These are phyloP conservation scores for Jatropha multifida DNA, from an alignment of 441 rosid genomes.

Conservation along the genomic window DNA sequence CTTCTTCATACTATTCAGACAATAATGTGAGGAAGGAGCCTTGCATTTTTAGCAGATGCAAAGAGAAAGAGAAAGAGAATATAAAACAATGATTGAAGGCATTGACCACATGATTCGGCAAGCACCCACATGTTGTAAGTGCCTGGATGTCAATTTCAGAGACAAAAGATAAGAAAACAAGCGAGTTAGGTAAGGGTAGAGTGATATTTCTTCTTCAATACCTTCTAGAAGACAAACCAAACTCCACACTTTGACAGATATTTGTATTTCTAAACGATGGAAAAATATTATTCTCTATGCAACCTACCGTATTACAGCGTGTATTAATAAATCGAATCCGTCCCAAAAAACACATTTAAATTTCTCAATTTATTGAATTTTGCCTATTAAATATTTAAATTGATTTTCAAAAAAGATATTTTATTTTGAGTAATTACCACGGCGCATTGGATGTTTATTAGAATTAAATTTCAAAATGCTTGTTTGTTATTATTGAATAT, in stretches of 20 bases:
- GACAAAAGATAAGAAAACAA: conserved; percentile 3
- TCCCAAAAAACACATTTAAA: too few relatives aligned
- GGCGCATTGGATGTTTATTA: too few relatives aligned
- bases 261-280: too few relatives aligned
- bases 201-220: conserved; percentile 1
- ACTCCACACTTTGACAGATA: not conserved
- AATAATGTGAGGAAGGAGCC: too few relatives aligned
- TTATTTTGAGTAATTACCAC: too few relatives aligned
- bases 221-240: conserved; percentile 12
- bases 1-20: too few relatives aligned
- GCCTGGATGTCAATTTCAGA: not conserved
- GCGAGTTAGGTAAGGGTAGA: conserved; percentile 13
- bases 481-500: too few relatives aligned
- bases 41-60: too few relatives aligned
- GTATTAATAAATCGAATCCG: not conserved
- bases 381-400: not conserved
- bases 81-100: not conserved
- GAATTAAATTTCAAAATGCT: too few relatives aligned
- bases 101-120: not conserved
- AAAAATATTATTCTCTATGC: not conserved
- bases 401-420: not conserved
- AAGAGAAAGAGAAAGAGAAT: too few relatives aligned
- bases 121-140: not conserved
- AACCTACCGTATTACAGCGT: not conserved
- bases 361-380: too few relatives aligned